These are phyloP conservation scores for Erodium maritimum DNA, from an alignment of 345 rosid species.

Conservation along the genomic window DNA sequence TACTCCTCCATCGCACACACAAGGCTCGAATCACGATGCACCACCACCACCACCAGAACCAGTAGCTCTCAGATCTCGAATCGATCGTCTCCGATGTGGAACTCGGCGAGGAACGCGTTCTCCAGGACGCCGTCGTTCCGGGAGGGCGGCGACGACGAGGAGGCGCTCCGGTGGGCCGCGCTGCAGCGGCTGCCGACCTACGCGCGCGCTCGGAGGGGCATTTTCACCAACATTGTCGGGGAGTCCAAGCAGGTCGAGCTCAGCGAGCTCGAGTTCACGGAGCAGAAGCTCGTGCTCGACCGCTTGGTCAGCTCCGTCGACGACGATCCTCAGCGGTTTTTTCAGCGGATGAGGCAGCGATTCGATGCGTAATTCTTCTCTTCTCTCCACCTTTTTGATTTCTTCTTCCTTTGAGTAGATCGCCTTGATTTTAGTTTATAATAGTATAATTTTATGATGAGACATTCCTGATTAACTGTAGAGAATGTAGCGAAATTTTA, in stretches of 20 bases:
- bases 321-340: constrained; percentile 78
- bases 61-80: too few species aligned
- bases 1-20: too few species aligned
- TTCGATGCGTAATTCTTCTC: constrained; percentile 48
- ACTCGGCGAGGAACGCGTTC: constrained; percentile 60
- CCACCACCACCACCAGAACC: too few species aligned
- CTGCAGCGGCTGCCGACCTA: constrained; percentile 83
- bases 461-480: too few species aligned
- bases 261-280: constrained; percentile 50
- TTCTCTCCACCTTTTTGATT: too few species aligned
- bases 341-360: constrained; percentile 62
- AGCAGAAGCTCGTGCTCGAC: constrained; percentile 61
- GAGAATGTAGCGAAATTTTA: neutral
- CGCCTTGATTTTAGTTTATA: too few species aligned
- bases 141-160: constrained; percentile 43
- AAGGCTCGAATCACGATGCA: too few species aligned
- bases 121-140: constrained; percentile 51
- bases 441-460: neutral
- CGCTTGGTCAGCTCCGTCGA: constrained; percentile 64
- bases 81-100: constrained; percentile 65
- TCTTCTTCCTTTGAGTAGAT: too few species aligned
- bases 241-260: constrained; percentile 58
- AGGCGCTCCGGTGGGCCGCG: constrained; percentile 89
- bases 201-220: constrained; percentile 58
- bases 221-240: constrained; percentile 60